Evolutionary conservation across 2,329 filamentous ascomycete genomes (phyloP), one percentile per base, ranked within the genome.

Genomic region (Fusarium sp.): DNA sequence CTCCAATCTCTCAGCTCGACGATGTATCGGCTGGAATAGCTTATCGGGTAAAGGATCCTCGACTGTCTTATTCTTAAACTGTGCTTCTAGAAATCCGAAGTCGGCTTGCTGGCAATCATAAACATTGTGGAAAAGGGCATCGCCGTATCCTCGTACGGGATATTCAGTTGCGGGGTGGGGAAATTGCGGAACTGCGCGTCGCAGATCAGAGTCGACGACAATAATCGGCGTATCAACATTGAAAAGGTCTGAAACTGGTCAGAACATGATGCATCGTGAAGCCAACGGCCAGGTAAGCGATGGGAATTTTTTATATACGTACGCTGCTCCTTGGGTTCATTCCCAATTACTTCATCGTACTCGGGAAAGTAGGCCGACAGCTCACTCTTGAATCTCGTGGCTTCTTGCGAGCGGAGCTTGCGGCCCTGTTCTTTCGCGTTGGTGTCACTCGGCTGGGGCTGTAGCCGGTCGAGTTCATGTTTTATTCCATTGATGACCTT

Each of bases 331-430:
- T 91, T 91, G 39, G 90, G 88, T 68, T 93, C 91, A 77, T 97
- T 93, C 66, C 93, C 94, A 81, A 98, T 94, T 71, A 98, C 88
- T 78, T 97, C 93, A 80, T 98, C 95, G 80, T 97, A 98, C 76
- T 97, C 95, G 53, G 92, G 90, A 76, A 98, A 98, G 81, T 97
- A 98, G 48, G 90, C 88, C 38, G 94, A 91, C 65, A 98, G 86
- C 77, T 98, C 95, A 81, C 94, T 98, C 85, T 97, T 97, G 81
- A 94, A 91, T 72, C 93, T 87, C 52, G 91, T 91, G 13, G 91
- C 92, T 74, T 97, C 94, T 75, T 97, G 92, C 53, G 94, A 97
- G 67, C 95, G 89, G 78, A 98, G 83, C 77, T 94, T 95, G 75
- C 87, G 86, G 69, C 95, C 91, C 72, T 92, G 90, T 64, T 89